Base-by-base conservation (phyloP, 2,329 filamentous ascomycete species). In the Mycosphaerella sp. region DNA sequence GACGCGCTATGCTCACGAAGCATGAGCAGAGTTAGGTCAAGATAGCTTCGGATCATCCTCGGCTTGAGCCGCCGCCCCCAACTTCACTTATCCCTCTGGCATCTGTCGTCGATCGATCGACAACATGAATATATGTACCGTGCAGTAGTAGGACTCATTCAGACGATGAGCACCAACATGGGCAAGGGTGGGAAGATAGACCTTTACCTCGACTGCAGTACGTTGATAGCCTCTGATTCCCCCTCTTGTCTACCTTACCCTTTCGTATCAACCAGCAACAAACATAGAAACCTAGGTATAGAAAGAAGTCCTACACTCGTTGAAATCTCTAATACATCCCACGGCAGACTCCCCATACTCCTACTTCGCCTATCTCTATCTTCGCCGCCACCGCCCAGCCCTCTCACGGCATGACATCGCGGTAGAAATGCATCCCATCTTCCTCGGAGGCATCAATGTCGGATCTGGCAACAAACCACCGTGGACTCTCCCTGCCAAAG, bases 401-500 rank as follows among this genome's bases (percentile, higher is more conserved):
- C 12, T 32, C 27, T 14, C 34, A 25, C 40, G 49, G n/a, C 49
- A 60, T 32, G 43, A 49, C 27, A 36, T 60, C 28, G 35, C 42
- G 4, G 49, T 60, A 27, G 52, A 52, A 44, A 79, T 86, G 60
- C 76, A 85, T 57, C 87, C 87, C 12, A 75, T 89, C 45, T 84
- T 90, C 63, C 74, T 91, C 17, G 70, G 70, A 16, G 70, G 71
- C 6, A 71, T 74, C 53, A 73, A 72, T 57, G 67, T 68, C 36
- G 70, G 68, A 25, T 69, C 69, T 57, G 66, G 71, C 44, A 91
- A 93, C 67, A 80, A 80, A 58, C 86, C 87, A 0, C 87, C 87
- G 1, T 89, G 85, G 84, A 74, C 74, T 0, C 73, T 87, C 27
- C 79, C 82, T 1, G 81, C 80, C 39, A 90, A 90, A 72, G 82